A percentile compares a stretch with the other conserved stretches of the same genome.
These are phyloP conservation scores for Lactarius pseudohatsudake DNA, from an alignment of 768 basidiomycete species.

Conservation along the genomic window DNA sequence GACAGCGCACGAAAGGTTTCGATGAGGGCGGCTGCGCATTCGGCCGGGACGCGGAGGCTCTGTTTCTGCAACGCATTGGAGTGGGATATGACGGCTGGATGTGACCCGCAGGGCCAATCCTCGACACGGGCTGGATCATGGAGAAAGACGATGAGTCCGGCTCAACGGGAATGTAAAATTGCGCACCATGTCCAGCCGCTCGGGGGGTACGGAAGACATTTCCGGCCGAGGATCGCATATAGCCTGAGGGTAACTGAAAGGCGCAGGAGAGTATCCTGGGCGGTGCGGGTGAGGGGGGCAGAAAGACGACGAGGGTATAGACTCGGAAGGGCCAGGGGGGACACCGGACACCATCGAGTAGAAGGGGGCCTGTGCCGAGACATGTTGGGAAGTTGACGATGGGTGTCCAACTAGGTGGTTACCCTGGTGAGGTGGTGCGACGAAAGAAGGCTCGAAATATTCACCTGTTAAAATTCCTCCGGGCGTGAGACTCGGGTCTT, in stretches of 20 bases:
- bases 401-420: neutral
- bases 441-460: neutral
- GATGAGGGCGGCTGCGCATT: neutral
- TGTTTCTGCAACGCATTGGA: no score
- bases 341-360: neutral
- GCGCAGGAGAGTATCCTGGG: neutral
- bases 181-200: neutral
- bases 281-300: neutral
- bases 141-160: neutral
- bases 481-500: neutral
- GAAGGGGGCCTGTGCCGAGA: neutral
- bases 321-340: neutral
- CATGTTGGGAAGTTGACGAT: neutral
- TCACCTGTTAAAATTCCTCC: neutral
- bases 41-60: neutral
- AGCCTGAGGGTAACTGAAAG: neutral
- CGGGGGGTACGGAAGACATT: neutral
- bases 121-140: neutral
- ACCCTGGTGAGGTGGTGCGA: neutral
- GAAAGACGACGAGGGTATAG: neutral
- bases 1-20: neutral
- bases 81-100: neutral
- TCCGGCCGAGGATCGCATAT: neutral
- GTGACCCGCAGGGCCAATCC: neutral
- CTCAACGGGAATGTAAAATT: neutral